phyloP scores from a whole-genome alignment of 345 rosid genomes.

The Kandelia obovata region DNA sequence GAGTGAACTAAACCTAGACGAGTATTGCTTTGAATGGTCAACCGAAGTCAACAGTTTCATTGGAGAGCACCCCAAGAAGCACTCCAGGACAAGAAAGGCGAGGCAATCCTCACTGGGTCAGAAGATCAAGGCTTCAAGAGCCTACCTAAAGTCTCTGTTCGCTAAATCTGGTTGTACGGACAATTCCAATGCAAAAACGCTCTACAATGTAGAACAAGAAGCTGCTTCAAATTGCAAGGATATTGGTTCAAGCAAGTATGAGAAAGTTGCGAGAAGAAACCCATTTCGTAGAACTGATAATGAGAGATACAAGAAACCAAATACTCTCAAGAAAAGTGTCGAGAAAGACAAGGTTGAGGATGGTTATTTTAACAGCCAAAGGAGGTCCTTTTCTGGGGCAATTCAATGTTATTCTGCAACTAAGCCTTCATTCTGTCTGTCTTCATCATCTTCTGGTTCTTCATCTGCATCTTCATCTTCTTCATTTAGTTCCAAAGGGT shows the following conservation, averaged over 20 bases:
- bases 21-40: conserved; percentile 59
- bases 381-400: conserved; percentile 84
- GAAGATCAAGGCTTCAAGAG: conserved; percentile 69
- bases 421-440: conserved; percentile 42
- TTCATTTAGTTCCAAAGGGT: conserved; percentile 56
- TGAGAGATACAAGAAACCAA: conserved; percentile 23
- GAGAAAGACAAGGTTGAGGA: conserved; percentile 38
- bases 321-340: conserved; percentile 25
- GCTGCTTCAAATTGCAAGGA: conserved; percentile 20
- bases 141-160: conserved; percentile 60
- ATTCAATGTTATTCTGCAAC: conserved; percentile 52
- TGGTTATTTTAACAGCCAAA: conserved; percentile 34
- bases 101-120: conserved; percentile 51
- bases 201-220: conserved; percentile 29
- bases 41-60: conserved; percentile 45
- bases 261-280: conserved; percentile 37
- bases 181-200: conserved; percentile 39
- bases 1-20: conserved; percentile 51
- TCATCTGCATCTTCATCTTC: conserved; percentile 62
- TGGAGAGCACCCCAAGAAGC: conserved; percentile 28
- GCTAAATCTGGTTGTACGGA: conserved; percentile 53
- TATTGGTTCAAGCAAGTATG: conserved; percentile 23
- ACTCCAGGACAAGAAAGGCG: conserved; percentile 47
- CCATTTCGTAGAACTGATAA: conserved; percentile 26
- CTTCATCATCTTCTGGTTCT: conserved; percentile 40